phyloP scores from a whole-genome alignment of 2,329 filamentous ascomycete species.

The Dactylellina parvicollis region DNA sequence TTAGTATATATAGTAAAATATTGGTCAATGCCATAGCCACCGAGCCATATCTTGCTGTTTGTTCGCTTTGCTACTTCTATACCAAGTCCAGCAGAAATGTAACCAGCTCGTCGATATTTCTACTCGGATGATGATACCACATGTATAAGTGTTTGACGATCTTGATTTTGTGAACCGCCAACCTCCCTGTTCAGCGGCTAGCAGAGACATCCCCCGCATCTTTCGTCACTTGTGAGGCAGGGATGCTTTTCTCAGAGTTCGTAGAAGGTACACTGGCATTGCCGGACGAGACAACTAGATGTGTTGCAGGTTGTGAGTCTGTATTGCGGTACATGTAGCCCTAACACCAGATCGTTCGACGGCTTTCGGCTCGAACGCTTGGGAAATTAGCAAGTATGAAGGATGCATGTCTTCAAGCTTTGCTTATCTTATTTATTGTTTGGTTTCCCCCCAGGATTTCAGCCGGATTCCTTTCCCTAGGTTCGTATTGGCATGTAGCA shows the following conservation, averaged over 20 bases:
- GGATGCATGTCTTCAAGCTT: too few relatives aligned
- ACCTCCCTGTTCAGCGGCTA: conserved; percentile 1
- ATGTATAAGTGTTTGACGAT: conserved; percentile 66
- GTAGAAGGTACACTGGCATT: conserved; percentile 7
- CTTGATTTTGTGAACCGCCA: conserved; percentile 62
- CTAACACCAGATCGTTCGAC: too few relatives aligned
- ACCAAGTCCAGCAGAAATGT: conserved; percentile 60
- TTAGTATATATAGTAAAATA: conserved; percentile 64
- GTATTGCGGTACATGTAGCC: neutral
- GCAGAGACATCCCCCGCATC: conserved; percentile 23
- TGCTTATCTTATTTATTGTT: too few relatives aligned
- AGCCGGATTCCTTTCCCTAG: too few relatives aligned
- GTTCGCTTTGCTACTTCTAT: conserved; percentile 62
- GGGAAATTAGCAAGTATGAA: too few relatives aligned
- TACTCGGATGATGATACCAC: conserved; percentile 67
- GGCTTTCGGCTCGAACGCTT: too few relatives aligned
- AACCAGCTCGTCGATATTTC: conserved; percentile 56
- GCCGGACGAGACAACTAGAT: neutral
- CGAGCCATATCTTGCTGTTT: conserved; percentile 61
- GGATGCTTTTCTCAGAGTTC: conserved; percentile 32
- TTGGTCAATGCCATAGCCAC: conserved; percentile 63
- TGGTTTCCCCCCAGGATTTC: too few relatives aligned
- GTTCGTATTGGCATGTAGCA: too few relatives aligned
- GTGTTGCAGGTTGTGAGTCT: conserved; percentile 11
- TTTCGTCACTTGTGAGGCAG: conserved; percentile 24